phyloP scores from a whole-genome alignment of 306 rosid species.

The Gillenia trifoliata region DNA sequence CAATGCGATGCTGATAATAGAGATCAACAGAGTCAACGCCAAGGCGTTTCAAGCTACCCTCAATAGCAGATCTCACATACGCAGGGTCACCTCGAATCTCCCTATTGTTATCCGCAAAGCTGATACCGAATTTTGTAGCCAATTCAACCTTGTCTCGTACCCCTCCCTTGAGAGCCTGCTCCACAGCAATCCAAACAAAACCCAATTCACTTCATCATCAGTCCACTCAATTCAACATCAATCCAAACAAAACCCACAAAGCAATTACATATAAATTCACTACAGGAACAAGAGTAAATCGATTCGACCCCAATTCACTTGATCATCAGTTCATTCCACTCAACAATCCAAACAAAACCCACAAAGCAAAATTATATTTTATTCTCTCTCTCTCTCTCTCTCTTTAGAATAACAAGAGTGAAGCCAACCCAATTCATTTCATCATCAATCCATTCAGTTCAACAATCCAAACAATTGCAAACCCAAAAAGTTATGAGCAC shows the following conservation, averaged over 20 bases:
- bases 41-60: constrained; percentile 62
- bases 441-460: neutral
- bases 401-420: no score
- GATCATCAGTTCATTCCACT: neutral
- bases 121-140: constrained; percentile 54
- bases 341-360: neutral
- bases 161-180: constrained; percentile 41
- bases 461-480: no score
- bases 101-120: constrained; percentile 1
- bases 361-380: neutral
- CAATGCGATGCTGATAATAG: constrained; percentile 71
- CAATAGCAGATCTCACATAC: constrained; percentile 63
- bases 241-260: no score
- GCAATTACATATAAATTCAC: no score
- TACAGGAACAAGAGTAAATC: no score
- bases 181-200: neutral
- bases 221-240: no score
- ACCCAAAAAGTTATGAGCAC: no score
- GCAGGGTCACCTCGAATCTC: constrained; percentile 54
- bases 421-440: neutral
- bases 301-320: neutral
- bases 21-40: constrained; percentile 55
- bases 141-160: constrained; percentile 45
- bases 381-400: neutral
- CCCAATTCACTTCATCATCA: neutral